Percentiles rank a stretch among this genome's conserved stretches.
These are phyloP conservation scores for Microcyclosporella mali DNA, from an alignment of 2,329 filamentous ascomycete species.

Conservation along the genomic window DNA sequence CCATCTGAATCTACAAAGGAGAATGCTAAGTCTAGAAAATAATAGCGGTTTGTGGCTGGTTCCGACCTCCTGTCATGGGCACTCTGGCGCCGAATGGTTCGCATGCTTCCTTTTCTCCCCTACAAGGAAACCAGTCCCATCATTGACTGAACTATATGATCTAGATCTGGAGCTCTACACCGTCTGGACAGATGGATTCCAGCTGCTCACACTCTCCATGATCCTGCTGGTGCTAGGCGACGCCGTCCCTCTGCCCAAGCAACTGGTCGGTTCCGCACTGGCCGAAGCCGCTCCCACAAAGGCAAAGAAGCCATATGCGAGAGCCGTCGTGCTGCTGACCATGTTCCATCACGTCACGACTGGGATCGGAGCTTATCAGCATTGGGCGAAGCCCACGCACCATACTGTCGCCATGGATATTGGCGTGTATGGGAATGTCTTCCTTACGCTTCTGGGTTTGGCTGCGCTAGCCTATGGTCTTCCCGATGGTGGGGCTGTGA, in stretches of 20 bases:
- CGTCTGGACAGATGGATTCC: constrained; percentile 32
- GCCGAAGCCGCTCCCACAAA: constrained; percentile 7
- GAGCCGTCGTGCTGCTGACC: constrained; percentile 28
- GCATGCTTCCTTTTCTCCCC: not conserved
- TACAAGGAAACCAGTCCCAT: not conserved
- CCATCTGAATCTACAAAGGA: too few relatives aligned
- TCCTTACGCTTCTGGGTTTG: constrained; percentile 24
- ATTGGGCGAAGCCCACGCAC: constrained; percentile 29
- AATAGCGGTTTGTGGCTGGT: constrained; percentile 29
- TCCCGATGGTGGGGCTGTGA: constrained; percentile 13
- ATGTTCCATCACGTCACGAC: constrained; percentile 34
- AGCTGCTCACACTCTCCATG: constrained; percentile 28
- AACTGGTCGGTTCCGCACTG: constrained; percentile 19
- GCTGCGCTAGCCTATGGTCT: constrained; percentile 25
- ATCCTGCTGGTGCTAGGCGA: constrained; percentile 29
- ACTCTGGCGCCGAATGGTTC: constrained; percentile 23
- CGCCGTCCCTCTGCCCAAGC: constrained; percentile 25
- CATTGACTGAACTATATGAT: too few relatives aligned
- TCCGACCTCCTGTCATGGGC: constrained; percentile 27
- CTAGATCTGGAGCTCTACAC: constrained; percentile 36
- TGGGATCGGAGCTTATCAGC: constrained; percentile 28
- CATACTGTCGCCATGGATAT: constrained; percentile 32
- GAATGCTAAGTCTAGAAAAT: too few relatives aligned
- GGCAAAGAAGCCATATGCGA: constrained; percentile 29
- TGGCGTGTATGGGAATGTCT: constrained; percentile 31